Evolutionary conservation across 179 eudicot species (phyloP).

Genomic region (Spinacia oleracea): DNA sequence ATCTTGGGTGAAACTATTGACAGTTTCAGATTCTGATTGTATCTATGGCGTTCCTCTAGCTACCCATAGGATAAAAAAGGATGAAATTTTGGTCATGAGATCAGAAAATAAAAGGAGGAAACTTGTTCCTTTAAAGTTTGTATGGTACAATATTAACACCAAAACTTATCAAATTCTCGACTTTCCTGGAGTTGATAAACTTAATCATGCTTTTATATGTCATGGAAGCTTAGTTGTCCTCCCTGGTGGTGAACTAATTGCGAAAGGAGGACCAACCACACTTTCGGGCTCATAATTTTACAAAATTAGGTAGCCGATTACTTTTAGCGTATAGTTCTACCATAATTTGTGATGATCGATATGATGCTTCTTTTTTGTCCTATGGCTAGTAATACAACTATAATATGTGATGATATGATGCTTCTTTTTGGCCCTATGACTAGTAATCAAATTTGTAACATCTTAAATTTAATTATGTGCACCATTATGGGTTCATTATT

Average conservation of each 20-base stretch:
- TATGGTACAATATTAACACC: neutral
- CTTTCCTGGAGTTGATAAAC: too few species aligned
- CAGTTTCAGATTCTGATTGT: neutral
- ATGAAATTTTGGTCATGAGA: neutral
- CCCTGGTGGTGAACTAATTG: neutral
- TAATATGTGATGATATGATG: too few species aligned
- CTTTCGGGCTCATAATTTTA: neutral
- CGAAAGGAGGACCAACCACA: neutral
- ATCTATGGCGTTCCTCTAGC: neutral
- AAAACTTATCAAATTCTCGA: neutral
- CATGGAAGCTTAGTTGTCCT: neutral
- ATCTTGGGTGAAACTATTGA: slow-evolving; percentile 19
- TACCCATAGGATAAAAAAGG: neutral
- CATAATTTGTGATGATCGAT: too few species aligned
- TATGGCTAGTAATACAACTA: too few species aligned
- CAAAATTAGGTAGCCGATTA: too few species aligned
- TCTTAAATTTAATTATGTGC: too few species aligned
- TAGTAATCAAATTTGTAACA: too few species aligned
- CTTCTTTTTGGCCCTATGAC: too few species aligned
- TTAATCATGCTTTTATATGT: neutral
- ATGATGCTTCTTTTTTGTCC: too few species aligned
- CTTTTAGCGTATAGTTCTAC: neutral
- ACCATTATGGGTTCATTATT: too few species aligned
- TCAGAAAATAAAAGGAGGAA: neutral
- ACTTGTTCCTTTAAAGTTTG: neutral